Evolutionary conservation across 1,139 yeast species (phyloP).

Genomic region (Meyerozyma carpophila): DNA sequence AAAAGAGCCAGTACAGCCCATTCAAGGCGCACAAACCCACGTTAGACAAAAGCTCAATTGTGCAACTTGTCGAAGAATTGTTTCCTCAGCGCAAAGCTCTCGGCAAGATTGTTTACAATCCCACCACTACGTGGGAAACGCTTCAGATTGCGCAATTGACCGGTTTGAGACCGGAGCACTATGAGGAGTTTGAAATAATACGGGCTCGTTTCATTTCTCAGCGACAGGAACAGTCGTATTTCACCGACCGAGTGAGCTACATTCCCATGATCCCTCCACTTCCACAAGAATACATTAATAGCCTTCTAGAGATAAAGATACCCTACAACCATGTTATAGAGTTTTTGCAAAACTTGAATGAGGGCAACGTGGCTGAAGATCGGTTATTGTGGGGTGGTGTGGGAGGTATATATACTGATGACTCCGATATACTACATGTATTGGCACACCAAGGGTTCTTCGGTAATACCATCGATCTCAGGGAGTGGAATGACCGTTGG

Average conservation of each 20-base stretch:
- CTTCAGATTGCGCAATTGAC: constrained; percentile 32
- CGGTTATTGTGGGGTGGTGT: constrained; percentile 89
- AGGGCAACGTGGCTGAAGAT: constrained; percentile 27
- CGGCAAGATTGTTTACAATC: constrained; percentile 59
- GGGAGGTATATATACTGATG: constrained; percentile 76
- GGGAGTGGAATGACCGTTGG: constrained; percentile 34
- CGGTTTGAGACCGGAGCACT: constrained; percentile 33
- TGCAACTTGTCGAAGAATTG: constrained; percentile 19
- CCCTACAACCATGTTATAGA: constrained; percentile 38
- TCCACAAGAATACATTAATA: constrained; percentile 50
- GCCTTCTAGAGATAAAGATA: constrained; percentile 59
- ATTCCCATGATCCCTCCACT: constrained; percentile 45
- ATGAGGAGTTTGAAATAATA: constrained; percentile 25
- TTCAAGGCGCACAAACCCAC: constrained; percentile 1
- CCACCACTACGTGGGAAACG: constrained; percentile 45
- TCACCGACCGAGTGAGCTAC: constrained; percentile 17
- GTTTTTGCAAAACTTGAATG: constrained; percentile 20
- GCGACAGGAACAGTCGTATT: constrained; percentile 11
- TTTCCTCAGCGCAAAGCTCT: constrained; percentile 46
- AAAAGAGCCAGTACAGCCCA: background rate
- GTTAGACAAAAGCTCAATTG: background rate
- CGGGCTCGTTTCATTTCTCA: constrained; percentile 23
- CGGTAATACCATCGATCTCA: constrained; percentile 20
- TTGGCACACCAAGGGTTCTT: constrained; percentile 72
- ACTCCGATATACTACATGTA: constrained; percentile 75